Base-by-base conservation (phyloP, 805 yeast genomes). In the Saccharomycopsis selenospora region DNA sequence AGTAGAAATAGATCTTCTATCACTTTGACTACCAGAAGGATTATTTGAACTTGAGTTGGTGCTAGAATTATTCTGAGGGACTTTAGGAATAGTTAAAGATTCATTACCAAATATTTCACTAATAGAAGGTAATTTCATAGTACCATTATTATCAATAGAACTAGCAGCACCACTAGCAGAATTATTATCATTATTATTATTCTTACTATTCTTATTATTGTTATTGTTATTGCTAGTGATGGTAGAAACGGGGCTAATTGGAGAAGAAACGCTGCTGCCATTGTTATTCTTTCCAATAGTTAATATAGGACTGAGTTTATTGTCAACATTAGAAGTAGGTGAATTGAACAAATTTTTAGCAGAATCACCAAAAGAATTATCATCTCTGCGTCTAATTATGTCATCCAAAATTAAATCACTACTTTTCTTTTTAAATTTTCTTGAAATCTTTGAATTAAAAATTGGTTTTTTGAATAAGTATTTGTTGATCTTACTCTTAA, bases 401-500 rank as follows among this genome's bases (percentile, higher is more conserved):
- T 40, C 47, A 13, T 45, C 43, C 10, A 59, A 46, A 55, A 62
- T 63, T 48, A 33, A 11, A 23, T 52, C 55, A n/a, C 42, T 49
- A 22, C 41, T 29, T 28, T 46, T 52, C 26, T 46, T 52, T 43
- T 48, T 50, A 48, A 53, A 53, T 36, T 61, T 61, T 36, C 57
- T 58, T 46, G 61, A 57, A 41, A 63, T 63, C 45, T 54, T 58
- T 11, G 66, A 57, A 33, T 57, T 62, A 53, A 62, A 63, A 4
- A 49, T 51, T 22, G 66, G 66, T 38, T 50, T 62, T 23, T 30
- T 46, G 7, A 48, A 41, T 25, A 51, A 40, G 13, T 47, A 50
- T 22, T 44, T 44, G 42, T 52, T 49, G 40, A 49, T 52, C 42
- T 52, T 52, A 24, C 56, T 53, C 23, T 27, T 49, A 27, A 42